Percentiles rank a stretch among this genome's conserved stretches.
phyloP scores from a whole-genome alignment of 345 rosid genomes.

The Abelmoschus esculentus region DNA sequence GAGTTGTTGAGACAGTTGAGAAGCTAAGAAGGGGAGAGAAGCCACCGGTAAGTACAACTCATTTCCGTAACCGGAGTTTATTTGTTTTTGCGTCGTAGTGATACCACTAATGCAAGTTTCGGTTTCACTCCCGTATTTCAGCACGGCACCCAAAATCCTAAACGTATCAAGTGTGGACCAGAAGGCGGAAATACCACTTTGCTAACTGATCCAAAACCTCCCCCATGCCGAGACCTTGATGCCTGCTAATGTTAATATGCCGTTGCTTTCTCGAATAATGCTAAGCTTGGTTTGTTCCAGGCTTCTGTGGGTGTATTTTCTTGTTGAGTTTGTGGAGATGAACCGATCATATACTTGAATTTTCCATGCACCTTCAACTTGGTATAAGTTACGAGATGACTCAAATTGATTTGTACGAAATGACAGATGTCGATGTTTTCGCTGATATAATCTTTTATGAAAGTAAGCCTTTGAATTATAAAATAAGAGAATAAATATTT shows the following conservation, averaged over 20 bases:
- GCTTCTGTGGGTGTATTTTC: slow-evolving; percentile 16
- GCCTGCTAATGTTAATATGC: slow-evolving; percentile 50
- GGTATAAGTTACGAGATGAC: slow-evolving; percentile 19
- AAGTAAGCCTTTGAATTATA: neutral
- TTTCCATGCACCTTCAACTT: slow-evolving; percentile 15
- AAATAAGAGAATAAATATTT: too few relatives aligned
- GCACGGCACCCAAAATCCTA: slow-evolving; percentile 93
- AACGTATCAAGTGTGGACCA: slow-evolving; percentile 77
- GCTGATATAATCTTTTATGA: neutral
- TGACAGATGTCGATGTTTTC: neutral
- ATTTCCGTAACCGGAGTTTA: neutral
- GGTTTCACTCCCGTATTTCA: slow-evolving; percentile 21
- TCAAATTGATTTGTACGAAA: neutral
- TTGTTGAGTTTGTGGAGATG: slow-evolving; percentile 14
- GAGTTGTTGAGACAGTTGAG: slow-evolving; percentile 88
- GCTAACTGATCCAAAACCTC: slow-evolving; percentile 74
- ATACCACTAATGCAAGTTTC: neutral
- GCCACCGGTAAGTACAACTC: slow-evolving; percentile 51
- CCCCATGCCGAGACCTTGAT: slow-evolving; percentile 89
- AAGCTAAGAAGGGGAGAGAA: slow-evolving; percentile 83
- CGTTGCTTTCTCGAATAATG: slow-evolving; percentile 32
- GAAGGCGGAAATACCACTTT: slow-evolving; percentile 86
- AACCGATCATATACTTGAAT: slow-evolving; percentile 21
- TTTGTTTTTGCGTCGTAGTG: neutral
- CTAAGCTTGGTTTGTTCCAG: slow-evolving; percentile 29